Conservation (phyloP, 345 rosid species). For the Brassica nigra region DNA sequence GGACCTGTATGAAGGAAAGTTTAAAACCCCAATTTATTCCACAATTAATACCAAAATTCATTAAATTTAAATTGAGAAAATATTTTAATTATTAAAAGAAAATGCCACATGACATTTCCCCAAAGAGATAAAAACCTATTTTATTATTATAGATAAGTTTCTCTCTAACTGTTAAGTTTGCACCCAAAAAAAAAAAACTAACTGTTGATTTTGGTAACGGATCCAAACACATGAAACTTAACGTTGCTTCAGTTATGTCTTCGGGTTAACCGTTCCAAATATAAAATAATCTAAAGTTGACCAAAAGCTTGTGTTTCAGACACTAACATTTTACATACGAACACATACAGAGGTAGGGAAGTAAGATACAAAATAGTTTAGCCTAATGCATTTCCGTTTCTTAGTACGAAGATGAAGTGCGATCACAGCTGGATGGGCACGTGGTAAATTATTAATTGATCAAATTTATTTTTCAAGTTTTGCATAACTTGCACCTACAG, state of each 20-base stretch:
- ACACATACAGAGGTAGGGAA: not conserved
- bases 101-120: too few species aligned
- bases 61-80: too few species aligned
- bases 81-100: too few species aligned
- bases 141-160: not conserved
- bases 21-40: too few species aligned
- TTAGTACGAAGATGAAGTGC: constrained; percentile 6
- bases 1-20: too few species aligned
- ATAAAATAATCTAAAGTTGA: not conserved
- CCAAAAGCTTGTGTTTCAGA: not conserved
- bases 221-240: not conserved
- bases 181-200: not conserved
- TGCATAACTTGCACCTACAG: constrained; percentile 14
- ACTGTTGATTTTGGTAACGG: not conserved
- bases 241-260: not conserved
- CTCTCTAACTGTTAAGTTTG: not conserved
- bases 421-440: constrained; percentile 29
- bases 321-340: not conserved
- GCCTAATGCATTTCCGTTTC: constrained; percentile 10
- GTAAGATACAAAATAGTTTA: not conserved
- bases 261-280: not conserved
- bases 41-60: too few species aligned
- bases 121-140: too few species aligned
- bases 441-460: constrained; percentile 15
- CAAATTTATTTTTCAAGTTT: constrained; percentile 8